These are phyloP conservation scores for Coelastrella sp. DNA, from an alignment of 139 green algal species.

Conservation along the genomic window DNA sequence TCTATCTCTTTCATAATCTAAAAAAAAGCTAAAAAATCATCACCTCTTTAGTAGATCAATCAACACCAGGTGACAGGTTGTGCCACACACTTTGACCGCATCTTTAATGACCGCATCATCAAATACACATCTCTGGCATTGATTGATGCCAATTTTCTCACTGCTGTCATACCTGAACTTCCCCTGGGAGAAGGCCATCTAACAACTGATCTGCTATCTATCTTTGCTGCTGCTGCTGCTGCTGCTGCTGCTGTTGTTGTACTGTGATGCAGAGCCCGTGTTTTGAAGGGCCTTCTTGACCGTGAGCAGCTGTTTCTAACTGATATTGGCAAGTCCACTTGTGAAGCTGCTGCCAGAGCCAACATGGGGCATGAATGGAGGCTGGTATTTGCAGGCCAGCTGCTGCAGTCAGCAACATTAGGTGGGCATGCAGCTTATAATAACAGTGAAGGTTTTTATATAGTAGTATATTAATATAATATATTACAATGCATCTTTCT, in stretches of 20 bases:
- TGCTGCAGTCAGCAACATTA: not conserved
- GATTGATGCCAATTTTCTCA: not conserved
- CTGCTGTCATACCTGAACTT: not conserved
- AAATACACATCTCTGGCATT: not conserved
- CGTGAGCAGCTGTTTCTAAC: conserved; percentile 40
- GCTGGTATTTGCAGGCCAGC: conserved; percentile 13
- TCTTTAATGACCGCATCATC: not conserved
- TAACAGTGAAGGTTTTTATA: no score
- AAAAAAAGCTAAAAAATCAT: no score
- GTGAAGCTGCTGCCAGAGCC: conserved; percentile 14
- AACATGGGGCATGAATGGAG: conserved; percentile 34
- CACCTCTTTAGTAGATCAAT: no score
- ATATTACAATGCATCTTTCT: no score
- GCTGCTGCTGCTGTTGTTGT: not conserved
- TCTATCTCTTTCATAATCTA: no score
- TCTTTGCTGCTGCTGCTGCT: not conserved
- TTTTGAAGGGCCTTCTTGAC: conserved; percentile 24
- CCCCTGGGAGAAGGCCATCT: not conserved
- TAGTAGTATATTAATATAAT: no score
- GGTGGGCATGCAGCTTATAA: not conserved
- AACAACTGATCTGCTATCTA: not conserved
- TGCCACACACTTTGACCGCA: not conserved
- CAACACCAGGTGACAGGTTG: no score
- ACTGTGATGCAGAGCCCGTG: not conserved
- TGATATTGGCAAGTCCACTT: conserved; percentile 17